phyloP scores from a whole-genome alignment of 2,329 filamentous ascomycete species.

The Lachnellula willkommii region DNA sequence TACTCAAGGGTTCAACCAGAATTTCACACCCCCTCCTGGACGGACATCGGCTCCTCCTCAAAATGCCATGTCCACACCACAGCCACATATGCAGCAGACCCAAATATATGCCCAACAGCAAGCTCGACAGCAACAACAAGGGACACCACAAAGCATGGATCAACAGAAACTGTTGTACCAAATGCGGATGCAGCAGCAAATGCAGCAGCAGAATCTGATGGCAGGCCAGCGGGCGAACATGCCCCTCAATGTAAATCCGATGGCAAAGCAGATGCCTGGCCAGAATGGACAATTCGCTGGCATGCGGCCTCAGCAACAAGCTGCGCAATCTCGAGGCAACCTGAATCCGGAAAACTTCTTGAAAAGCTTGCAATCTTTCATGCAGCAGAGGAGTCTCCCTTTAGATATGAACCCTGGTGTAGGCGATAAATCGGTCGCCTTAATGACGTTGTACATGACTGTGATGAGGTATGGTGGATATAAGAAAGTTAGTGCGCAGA shows the following conservation, averaged over 20 bases:
- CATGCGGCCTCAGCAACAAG: constrained; percentile 50
- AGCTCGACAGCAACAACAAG: constrained; percentile 32
- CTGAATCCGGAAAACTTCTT: constrained; percentile 64
- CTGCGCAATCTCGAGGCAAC: constrained; percentile 35
- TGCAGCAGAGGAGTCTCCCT: constrained; percentile 65
- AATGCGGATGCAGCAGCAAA: constrained; percentile 75
- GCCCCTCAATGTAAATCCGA: constrained; percentile 32
- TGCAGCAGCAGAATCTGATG: constrained; percentile 49
- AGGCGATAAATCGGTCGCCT: constrained; percentile 65
- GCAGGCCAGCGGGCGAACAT: constrained; percentile 39
- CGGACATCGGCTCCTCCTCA: constrained; percentile 51
- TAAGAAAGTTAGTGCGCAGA: constrained; percentile 62
- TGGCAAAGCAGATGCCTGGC: constrained; percentile 44
- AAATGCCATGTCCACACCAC: constrained; percentile 47
- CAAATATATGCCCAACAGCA: constrained; percentile 28
- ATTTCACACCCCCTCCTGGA: constrained; percentile 51
- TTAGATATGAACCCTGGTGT: constrained; percentile 71
- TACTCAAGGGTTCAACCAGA: constrained; percentile 52
- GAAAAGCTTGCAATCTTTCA: constrained; percentile 71
- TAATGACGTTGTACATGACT: constrained; percentile 71
- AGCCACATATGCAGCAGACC: constrained; percentile 36
- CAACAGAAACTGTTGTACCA: constrained; percentile 75
- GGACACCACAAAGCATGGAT: constrained; percentile 52
- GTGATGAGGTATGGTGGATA: constrained; percentile 76
- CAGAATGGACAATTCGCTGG: constrained; percentile 50